Conservation (phyloP, 2,329 filamentous ascomycete species). For the Cladosporium sp. region DNA sequence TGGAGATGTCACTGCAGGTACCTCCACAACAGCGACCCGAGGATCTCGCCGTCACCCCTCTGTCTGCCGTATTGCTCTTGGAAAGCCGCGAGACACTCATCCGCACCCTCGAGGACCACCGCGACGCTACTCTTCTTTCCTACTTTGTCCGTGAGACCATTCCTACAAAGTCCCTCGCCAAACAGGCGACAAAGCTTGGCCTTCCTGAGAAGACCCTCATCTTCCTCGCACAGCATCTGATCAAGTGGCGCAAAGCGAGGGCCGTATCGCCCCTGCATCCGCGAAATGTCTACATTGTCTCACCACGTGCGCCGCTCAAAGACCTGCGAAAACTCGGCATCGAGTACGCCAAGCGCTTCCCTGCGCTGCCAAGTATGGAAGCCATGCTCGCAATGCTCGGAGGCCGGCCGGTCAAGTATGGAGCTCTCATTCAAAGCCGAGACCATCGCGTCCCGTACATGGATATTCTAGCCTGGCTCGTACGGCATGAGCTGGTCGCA, state of each 20-base stretch:
- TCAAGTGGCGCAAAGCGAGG: slow-evolving; percentile 92
- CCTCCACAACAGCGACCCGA: slow-evolving; percentile 55
- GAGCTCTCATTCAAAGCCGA: slow-evolving; percentile 79
- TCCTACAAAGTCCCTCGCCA: slow-evolving; percentile 66
- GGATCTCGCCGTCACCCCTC: slow-evolving; percentile 49
- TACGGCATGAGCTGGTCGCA: slow-evolving; percentile 90
- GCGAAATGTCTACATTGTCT: slow-evolving; percentile 86
- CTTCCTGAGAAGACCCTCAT: slow-evolving; percentile 80
- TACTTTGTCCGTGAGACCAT: slow-evolving; percentile 65
- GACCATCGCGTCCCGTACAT: slow-evolving; percentile 86
- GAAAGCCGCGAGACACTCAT: slow-evolving; percentile 81
- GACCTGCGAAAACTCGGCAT: slow-evolving; percentile 68
- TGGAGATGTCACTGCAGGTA: slow-evolving; percentile 64
- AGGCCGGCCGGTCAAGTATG: slow-evolving; percentile 77
- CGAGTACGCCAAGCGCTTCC: slow-evolving; percentile 76
- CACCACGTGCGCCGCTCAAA: slow-evolving; percentile 79
- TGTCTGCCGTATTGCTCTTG: slow-evolving; percentile 82
- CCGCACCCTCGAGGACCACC: slow-evolving; percentile 63
- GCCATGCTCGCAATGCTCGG: slow-evolving; percentile 86
- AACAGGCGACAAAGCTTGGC: slow-evolving; percentile 68
- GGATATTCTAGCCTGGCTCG: slow-evolving; percentile 87
- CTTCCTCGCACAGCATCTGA: slow-evolving; percentile 85
- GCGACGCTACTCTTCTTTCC: slow-evolving; percentile 69
- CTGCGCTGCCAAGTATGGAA: slow-evolving; percentile 76
- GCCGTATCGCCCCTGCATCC: slow-evolving; percentile 88